Percentiles rank a stretch among this genome's conserved stretches.
Conservation (phyloP, 1,284 basidiomycete genomes). For the Wallemia hederae region DNA sequence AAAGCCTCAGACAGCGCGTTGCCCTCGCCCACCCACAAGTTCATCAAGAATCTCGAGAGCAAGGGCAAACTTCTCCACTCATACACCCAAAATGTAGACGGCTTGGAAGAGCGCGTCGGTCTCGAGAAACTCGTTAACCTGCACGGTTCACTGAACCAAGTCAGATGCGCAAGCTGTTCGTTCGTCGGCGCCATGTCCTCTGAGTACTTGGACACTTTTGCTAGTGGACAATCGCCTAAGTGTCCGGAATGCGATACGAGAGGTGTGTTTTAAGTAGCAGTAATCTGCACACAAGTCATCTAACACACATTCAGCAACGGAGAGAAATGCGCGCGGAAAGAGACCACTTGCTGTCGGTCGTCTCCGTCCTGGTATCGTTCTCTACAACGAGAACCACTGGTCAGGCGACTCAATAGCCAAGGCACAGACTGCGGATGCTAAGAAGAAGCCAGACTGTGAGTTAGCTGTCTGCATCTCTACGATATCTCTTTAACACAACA, state of each 20-base stretch:
- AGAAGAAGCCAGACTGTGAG: neutral
- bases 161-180: constrained; percentile 15
- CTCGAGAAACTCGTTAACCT: constrained; percentile 16
- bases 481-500: constrained; percentile 23
- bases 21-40: constrained; percentile 59
- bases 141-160: neutral
- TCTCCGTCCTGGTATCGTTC: constrained; percentile 58
- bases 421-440: neutral
- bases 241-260: constrained; percentile 23
- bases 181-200: constrained; percentile 16
- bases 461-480: neutral
- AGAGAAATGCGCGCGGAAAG: constrained; percentile 45
- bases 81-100: constrained; percentile 91
- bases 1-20: constrained; percentile 45
- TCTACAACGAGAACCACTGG: constrained; percentile 43
- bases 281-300: neutral
- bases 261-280: constrained; percentile 12
- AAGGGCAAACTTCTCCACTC: constrained; percentile 61
- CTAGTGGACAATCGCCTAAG: constrained; percentile 15
- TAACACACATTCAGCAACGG: constrained; percentile 25
- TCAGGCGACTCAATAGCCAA: neutral
- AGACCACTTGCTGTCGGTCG: constrained; percentile 43
- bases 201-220: neutral
- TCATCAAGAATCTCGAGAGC: constrained; percentile 52
- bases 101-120: constrained; percentile 53